Evolutionary conservation across 768 basidiomycete genomes (phyloP).

Genomic region (Cyclocybe cylindracea): DNA sequence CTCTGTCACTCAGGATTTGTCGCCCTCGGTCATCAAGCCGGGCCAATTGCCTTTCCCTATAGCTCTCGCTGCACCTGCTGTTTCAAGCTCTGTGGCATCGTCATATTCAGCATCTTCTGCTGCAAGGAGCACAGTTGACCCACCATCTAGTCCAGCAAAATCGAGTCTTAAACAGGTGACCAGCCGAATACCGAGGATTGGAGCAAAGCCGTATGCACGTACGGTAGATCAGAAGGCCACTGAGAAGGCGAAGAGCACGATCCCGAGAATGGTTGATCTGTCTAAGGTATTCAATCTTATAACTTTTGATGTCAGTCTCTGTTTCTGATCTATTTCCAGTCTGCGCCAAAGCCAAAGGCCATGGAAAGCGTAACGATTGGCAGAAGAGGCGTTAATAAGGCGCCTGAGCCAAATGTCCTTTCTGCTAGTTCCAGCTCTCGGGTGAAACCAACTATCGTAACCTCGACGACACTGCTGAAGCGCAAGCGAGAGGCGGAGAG

Average conservation of each 20-base stretch:
- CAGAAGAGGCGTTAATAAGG: constrained; percentile 11
- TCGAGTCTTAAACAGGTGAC: constrained; percentile 52
- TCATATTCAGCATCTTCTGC: constrained; percentile 1
- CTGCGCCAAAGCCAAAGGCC: constrained; percentile 6
- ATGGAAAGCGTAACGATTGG: constrained; percentile 5
- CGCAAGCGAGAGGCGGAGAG: constrained; percentile 41
- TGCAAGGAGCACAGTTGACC: no score
- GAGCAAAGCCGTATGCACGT: constrained; percentile 58
- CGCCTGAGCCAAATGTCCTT: constrained; percentile 5
- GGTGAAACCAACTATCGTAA: constrained; percentile 11
- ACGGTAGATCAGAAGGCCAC: constrained; percentile 18
- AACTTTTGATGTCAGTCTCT: neutral
- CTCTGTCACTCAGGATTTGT: neutral
- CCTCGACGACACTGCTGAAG: constrained; percentile 31
- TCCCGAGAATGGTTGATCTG: constrained; percentile 18
- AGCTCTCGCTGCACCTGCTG: constrained; percentile 1
- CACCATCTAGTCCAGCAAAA: constrained; percentile 30
- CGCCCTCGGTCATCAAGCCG: constrained; percentile 9
- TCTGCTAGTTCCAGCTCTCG: constrained; percentile 15
- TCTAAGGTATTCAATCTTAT: constrained; percentile 18
- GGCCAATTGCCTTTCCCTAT: constrained; percentile 38
- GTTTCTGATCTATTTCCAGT: constrained; percentile 1
- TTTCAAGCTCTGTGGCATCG: constrained; percentile 2
- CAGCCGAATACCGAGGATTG: constrained; percentile 65
- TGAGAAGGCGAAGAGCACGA: constrained; percentile 8